Conservation (phyloP, 164 flowering plant species). For the Chimonanthus praecox region DNA sequence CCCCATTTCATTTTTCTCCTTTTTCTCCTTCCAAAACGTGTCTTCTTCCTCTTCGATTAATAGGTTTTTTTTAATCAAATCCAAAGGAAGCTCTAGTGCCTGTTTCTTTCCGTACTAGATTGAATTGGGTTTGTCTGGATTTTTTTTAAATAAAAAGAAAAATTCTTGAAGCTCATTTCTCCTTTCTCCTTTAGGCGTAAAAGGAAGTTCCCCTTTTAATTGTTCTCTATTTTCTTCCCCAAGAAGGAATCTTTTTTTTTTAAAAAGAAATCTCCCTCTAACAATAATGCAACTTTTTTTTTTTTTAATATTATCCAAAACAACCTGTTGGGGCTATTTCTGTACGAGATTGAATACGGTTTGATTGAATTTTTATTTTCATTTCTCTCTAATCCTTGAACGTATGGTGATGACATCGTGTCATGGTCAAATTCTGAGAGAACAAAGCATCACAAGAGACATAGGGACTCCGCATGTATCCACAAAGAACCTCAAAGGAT, state of each 20-base stretch:
- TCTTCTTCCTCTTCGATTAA: not conserved
- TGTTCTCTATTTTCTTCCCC: too few relatives aligned
- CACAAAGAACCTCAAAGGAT: slow-evolving; percentile 38
- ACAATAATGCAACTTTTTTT: not conserved
- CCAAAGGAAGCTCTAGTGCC: not conserved
- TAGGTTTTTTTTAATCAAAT: not conserved
- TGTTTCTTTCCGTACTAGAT: not conserved
- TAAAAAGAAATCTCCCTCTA: too few relatives aligned
- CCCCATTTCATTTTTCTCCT: not conserved
- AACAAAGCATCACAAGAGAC: slow-evolving; percentile 30
- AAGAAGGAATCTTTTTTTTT: too few relatives aligned
- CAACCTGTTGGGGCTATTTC: not conserved
- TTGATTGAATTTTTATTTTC: not conserved
- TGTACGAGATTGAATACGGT: not conserved
- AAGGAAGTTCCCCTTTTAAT: not conserved
- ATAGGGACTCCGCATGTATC: slow-evolving; percentile 18
- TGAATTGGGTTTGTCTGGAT: not conserved
- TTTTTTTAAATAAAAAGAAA: too few relatives aligned
- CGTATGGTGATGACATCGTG: not conserved
- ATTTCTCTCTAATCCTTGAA: not conserved
- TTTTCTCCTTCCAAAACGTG: not conserved
- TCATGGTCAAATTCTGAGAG: slow-evolving; percentile 11
- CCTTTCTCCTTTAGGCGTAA: too few relatives aligned
- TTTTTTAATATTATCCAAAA: not conserved
- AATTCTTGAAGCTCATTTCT: too few relatives aligned